Evolutionary conservation across 192 early-diverging fungal genomes (phyloP), one percentile per base, ranked within the genome.

Genomic region (Umbelopsis sp.): DNA sequence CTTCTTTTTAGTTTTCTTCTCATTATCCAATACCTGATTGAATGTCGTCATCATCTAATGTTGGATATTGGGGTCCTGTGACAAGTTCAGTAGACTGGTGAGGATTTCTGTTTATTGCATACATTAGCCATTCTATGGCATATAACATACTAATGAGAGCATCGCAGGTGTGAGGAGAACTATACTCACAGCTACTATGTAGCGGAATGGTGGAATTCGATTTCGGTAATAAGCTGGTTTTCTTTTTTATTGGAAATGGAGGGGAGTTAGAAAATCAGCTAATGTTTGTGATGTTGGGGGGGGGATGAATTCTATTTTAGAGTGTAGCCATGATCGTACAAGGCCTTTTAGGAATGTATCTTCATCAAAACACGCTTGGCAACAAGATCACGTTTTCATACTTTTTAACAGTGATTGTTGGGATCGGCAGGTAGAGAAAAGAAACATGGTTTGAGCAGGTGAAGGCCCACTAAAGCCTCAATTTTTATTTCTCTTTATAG

Each of bases 71-170:
- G 75, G 75, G 75, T 38, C 70, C 70, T 49, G 54, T 62, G 25
- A 77, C 75, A 5, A 77, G 75, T 38, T 77, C 75, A 29, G 75
- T 77, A 1, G 71, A 77, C 66, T 77, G 75, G 75, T 77, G 56
- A 56, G 66, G 38, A 6, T 0, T 41, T 62, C 29, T 9, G 12
- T n/a, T n/a, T n/a, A n/a, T n/a, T n/a, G n/a, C n/a, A n/a, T n/a
- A n/a, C n/a, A n/a, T n/a, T n/a, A n/a, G n/a, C n/a, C n/a, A n/a
- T n/a, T n/a, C 26, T 62, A 45, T 14, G 25, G 50, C n/a, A n/a
- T n/a, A n/a, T n/a, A n/a, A 45, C 36, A n/a, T 22, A 29, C 12
- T 54, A 24, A 71, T 71, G 45, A 44, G 29, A 20, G 51, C 26
- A 53, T 47, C 36, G 62, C 43, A 78, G 76, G 76, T 77, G 75